Conservation (phyloP, 139 green algal genomes). For the Ulvella scutata region DNA sequence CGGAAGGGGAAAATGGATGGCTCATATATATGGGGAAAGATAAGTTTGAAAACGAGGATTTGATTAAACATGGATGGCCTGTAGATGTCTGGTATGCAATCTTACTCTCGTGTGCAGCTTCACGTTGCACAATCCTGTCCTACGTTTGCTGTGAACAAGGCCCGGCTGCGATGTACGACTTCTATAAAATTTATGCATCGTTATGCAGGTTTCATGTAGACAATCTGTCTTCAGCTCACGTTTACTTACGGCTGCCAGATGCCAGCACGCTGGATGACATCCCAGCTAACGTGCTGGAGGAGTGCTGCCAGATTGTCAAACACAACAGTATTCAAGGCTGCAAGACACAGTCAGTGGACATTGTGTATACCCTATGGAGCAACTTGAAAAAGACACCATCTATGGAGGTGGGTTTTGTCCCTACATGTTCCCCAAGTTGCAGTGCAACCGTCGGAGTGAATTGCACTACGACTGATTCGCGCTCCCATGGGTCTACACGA, state of each 20-base stretch:
- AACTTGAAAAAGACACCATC: slow-evolving; percentile 77
- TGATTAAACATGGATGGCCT: slow-evolving; percentile 69
- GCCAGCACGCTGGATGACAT: slow-evolving; percentile 54
- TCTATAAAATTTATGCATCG: neutral
- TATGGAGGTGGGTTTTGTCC: slow-evolving; percentile 45
- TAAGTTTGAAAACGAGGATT: slow-evolving; percentile 93
- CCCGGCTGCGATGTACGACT: neutral
- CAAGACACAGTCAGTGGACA: slow-evolving; percentile 64
- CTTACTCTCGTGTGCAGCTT: too few species aligned
- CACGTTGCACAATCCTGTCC: neutral
- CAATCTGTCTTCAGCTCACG: slow-evolving; percentile 84
- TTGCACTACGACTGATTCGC: too few species aligned
- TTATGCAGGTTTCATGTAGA: slow-evolving; percentile 91
- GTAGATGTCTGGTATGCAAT: slow-evolving; percentile 36
- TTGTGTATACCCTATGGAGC: slow-evolving; percentile 84
- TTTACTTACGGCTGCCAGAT: slow-evolving; percentile 79
- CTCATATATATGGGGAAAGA: slow-evolving; percentile 82
- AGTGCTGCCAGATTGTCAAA: slow-evolving; percentile 89
- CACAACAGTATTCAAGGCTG: slow-evolving; percentile 86
- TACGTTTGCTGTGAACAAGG: neutral
- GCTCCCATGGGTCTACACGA: too few species aligned
- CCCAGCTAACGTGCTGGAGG: slow-evolving; percentile 65
- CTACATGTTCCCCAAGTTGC: too few species aligned
- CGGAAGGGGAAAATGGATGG: slow-evolving; percentile 41
- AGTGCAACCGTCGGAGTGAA: too few species aligned